Evolutionary conservation across 2,329 filamentous ascomycete genomes (phyloP).

Genomic region (Leptographium wingfieldii): DNA sequence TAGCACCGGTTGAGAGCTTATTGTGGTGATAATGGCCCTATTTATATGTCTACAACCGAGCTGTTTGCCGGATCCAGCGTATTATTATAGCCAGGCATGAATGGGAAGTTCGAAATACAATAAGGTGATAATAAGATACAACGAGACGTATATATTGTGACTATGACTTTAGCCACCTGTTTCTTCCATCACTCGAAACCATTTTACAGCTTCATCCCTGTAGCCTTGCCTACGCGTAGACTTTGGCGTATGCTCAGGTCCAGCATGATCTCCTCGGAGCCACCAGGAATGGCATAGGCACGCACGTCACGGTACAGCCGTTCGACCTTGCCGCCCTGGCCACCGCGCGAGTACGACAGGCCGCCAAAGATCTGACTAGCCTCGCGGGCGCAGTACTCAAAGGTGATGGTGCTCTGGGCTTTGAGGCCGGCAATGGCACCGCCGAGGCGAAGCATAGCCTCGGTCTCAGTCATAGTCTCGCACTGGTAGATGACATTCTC

Average conservation of each 20-base stretch:
- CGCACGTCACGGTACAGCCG: slow-evolving; percentile 87
- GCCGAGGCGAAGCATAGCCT: slow-evolving; percentile 91
- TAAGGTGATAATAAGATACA: background rate
- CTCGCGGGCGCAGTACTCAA: slow-evolving; percentile 95
- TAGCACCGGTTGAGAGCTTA: too few species aligned
- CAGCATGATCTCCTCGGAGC: slow-evolving; percentile 96
- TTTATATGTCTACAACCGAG: too few species aligned
- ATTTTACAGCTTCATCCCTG: slow-evolving; percentile 86
- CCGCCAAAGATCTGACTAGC: slow-evolving; percentile 97
- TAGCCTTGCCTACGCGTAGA: slow-evolving; percentile 62
- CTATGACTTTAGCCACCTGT: background rate
- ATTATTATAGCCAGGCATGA: too few species aligned
- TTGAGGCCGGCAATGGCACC: slow-evolving; percentile 90
- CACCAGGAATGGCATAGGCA: slow-evolving; percentile 92
- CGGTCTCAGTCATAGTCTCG: slow-evolving; percentile 81
- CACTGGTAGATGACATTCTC: slow-evolving; percentile 93
- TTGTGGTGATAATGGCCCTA: too few species aligned
- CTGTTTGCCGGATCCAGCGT: too few species aligned
- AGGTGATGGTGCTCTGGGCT: slow-evolving; percentile 85
- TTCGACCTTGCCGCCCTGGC: slow-evolving; percentile 93
- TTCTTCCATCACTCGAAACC: too few species aligned
- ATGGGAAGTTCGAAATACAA: too few species aligned
- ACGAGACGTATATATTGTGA: background rate
- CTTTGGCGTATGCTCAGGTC: slow-evolving; percentile 88
- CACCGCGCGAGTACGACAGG: slow-evolving; percentile 79